Evolutionary conservation across 2,329 filamentous ascomycete species (phyloP), one percentile per base, ranked within the genome.

Genomic region (Xylariaceae sp.): DNA sequence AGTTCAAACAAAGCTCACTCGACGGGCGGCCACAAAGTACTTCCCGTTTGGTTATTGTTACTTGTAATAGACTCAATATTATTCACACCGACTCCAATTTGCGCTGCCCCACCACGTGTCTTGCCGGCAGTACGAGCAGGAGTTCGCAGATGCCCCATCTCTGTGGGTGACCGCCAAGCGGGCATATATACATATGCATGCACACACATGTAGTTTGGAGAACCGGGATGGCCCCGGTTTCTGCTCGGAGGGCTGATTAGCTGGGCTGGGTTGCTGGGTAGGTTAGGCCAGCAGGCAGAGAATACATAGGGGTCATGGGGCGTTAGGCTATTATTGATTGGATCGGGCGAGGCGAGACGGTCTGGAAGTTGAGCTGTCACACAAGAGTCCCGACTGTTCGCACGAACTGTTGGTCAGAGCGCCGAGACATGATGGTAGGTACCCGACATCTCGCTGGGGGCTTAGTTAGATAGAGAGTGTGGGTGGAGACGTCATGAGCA

Each of bases 371-470:
- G 65, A 67, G 56, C 54, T 66, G 63, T 68, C 64, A 63, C 66
- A 67, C 62, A 54, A n/a, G 41, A 49, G 47, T 63, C 65, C 63
- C 61, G 64, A 63, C 59, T 50, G 62, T 56, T 60, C 61, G 65
- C 65, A 68, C 63, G 71, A 74, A 73, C 71, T 60, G 63, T 60
- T 71, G 68, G 69, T 54, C 69, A 66, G 57, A 65, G 69, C 69
- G 64, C 61, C 54, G 59, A 69, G 62, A 67, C 67, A 69, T 59
- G 51, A 57, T 40, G 59, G 20, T 23, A 41, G 48, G 43, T 40
- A 43, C 20, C 41, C 18, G 43, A 44, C 50, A 45, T 50, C n/a
- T 41, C 20, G 32, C 20, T 26, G 37, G 52, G 32, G 43, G 52
- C 23, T 48, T 29, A 14, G 21, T n/a, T n/a, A 40, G 10, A 26